Evolutionary conservation across 495 filamentous ascomycete genomes (phyloP).

Genomic region (Aspergillus diversus): DNA sequence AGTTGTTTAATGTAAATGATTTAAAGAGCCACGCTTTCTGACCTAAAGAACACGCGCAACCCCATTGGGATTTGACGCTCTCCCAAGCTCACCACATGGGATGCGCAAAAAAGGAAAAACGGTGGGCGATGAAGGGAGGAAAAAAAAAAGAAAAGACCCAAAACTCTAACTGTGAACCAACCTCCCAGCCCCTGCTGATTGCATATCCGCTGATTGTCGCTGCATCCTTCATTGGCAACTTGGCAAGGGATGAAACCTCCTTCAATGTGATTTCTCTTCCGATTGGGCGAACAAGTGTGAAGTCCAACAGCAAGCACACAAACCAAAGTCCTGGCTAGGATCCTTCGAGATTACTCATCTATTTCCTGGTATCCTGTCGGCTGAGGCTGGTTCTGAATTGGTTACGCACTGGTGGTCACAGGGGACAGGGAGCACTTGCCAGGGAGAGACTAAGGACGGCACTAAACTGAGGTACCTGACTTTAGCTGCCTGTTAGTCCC

Average conservation of each 20-base stretch:
- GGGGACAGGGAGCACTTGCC: background rate
- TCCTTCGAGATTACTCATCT: background rate
- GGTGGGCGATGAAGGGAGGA: background rate
- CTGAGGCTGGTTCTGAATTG: background rate
- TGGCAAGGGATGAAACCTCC: conserved; percentile 12
- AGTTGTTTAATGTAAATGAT: too few species aligned
- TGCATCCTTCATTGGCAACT: conserved; percentile 14
- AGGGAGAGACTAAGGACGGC: conserved; percentile 6
- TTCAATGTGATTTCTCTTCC: background rate
- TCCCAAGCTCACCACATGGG: background rate
- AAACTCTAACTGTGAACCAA: background rate
- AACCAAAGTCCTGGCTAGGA: background rate
- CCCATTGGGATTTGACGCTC: too few species aligned
- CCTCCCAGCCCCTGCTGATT: conserved; percentile 8
- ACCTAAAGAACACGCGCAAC: too few species aligned
- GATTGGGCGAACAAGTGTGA: conserved; percentile 11
- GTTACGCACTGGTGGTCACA: background rate
- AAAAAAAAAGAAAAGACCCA: background rate
- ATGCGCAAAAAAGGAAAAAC: conserved; percentile 3
- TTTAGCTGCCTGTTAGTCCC: conserved; percentile 12
- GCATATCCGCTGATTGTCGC: background rate
- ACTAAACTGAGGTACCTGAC: conserved; percentile 22
- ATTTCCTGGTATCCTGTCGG: background rate
- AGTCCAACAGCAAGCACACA: background rate
- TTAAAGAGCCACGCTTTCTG: too few species aligned